Evolutionary conservation across 2,329 filamentous ascomycete genomes (phyloP).

Genomic region (Scopulariopsis brevicaulis): DNA sequence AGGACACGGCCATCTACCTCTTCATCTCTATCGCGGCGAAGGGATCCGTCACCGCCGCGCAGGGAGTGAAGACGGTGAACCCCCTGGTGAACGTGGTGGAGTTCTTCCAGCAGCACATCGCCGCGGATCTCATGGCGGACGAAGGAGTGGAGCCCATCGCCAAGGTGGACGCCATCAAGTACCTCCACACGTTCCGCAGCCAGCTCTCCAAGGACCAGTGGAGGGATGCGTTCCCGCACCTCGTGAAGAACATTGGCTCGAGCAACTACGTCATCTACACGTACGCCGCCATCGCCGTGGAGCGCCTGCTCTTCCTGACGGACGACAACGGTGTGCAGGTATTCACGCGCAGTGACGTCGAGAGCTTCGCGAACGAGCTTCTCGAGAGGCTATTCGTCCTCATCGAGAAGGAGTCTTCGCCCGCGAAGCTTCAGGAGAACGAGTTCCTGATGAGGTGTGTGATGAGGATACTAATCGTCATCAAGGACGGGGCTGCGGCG

Average conservation of each 20-base stretch:
- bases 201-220: constrained; percentile 88
- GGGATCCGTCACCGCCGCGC: constrained; percentile 72
- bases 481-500: constrained; percentile 67
- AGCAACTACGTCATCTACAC: constrained; percentile 95
- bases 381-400: constrained; percentile 83
- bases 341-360: constrained; percentile 69
- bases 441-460: constrained; percentile 98
- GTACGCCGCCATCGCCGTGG: constrained; percentile 93
- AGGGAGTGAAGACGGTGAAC: constrained; percentile 88
- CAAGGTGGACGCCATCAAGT: constrained; percentile 97
- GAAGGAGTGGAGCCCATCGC: constrained; percentile 67
- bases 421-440: constrained; percentile 95
- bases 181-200: constrained; percentile 91
- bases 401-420: constrained; percentile 72
- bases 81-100: constrained; percentile 78
- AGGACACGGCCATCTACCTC: constrained; percentile 95
- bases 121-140: constrained; percentile 69
- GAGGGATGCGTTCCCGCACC: constrained; percentile 76
- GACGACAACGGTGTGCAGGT: constrained; percentile 66
- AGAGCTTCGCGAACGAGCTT: constrained; percentile 73
- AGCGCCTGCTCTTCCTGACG: constrained; percentile 76
- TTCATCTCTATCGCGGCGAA: constrained; percentile 92
- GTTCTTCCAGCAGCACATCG: constrained; percentile 90
- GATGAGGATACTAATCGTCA: constrained; percentile 92
- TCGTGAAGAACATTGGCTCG: constrained; percentile 84